Evolutionary conservation across 164 flowering plant species (phyloP), one percentile per base, ranked within the genome.

Genomic region (Magnolia kwangsiensis): DNA sequence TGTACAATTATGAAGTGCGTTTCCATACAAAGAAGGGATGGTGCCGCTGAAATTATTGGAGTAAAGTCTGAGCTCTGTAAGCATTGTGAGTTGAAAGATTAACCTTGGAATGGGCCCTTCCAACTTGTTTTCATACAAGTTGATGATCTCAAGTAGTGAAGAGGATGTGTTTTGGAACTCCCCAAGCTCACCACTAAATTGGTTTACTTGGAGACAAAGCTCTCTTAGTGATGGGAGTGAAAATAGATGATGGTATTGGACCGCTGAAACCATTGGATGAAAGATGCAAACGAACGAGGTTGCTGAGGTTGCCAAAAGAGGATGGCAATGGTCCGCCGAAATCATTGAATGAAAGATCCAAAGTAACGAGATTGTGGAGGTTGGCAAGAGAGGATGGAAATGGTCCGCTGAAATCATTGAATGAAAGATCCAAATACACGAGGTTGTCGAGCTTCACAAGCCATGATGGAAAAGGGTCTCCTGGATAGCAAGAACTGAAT

Each of bases 261-360:
- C 27, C 27, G 27, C 27, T 24, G 27, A 24, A 24, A 24, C 27
- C 27, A 24, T 24, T 24, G 27, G 27, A 24, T 24, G 27, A 24
- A 24, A 24, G 27, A 24, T 24, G 1, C 27, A 24, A 24, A 24
- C 1, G 1, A 24, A 1, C 27, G 1, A 24, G 27, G 1, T 24
- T 0, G 27, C 1, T 24, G 0, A 24, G 0, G 20, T 68, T 24
- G 45, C 50, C 55, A 74, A 13, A 27, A 55, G 20, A 75, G 75
- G 31, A 79, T 63, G 45, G 45, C 45, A 37, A 37, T 23, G 10
- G 49, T 14, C 81, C 78, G 37, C 18, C 37, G 63, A 80, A 77
- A 0, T 4, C 1, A 10, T 78, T 68, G 0, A 0, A 1, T 0
- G 63, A 55, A 24, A 80, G 75, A 19, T 76, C 70, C 5, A 80